These are phyloP conservation scores for Bothia castanella DNA, from an alignment of 1,284 basidiomycete species.

Conservation along the genomic window DNA sequence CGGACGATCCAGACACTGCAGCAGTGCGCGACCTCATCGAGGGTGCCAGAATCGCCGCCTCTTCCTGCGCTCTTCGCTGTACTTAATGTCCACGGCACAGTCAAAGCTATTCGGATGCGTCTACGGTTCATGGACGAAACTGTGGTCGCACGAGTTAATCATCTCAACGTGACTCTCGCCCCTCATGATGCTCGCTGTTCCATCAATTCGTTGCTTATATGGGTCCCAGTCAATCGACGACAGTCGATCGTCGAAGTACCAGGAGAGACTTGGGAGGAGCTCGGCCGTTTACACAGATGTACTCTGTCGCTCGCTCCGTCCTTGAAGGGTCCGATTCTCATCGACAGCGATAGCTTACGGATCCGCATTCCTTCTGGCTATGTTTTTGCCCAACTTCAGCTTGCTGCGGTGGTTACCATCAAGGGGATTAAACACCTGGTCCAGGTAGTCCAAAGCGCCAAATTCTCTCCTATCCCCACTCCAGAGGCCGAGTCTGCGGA, in stretches of 20 bases:
- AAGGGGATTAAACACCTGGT: conserved; percentile 69
- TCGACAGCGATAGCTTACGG: conserved; percentile 64
- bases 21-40: conserved; percentile 30
- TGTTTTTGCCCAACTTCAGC: conserved; percentile 68
- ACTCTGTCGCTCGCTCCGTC: conserved; percentile 39
- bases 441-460: conserved; percentile 44
- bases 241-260: conserved; percentile 27
- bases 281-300: conserved; percentile 63
- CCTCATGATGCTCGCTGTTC: conserved; percentile 24
- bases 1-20: conserved; percentile 49
- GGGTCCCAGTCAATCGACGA: conserved; percentile 39
- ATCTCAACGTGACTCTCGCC: conserved; percentile 32
- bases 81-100: conserved; percentile 32
- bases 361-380: conserved; percentile 81
- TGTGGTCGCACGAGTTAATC: conserved; percentile 46
- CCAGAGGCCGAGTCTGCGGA: conserved; percentile 74
- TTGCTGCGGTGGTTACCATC: conserved; percentile 58
- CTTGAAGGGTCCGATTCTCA: conserved; percentile 36
- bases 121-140: conserved; percentile 48
- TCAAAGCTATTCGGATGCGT: conserved; percentile 46
- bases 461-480: conserved; percentile 45
- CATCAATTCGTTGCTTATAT: conserved; percentile 42
- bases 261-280: conserved; percentile 71
- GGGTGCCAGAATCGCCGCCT: conserved; percentile 12
- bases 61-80: conserved; percentile 14